Base-by-base conservation (phyloP, 192 early-diverging fungal species). In the Podila verticillata region DNA sequence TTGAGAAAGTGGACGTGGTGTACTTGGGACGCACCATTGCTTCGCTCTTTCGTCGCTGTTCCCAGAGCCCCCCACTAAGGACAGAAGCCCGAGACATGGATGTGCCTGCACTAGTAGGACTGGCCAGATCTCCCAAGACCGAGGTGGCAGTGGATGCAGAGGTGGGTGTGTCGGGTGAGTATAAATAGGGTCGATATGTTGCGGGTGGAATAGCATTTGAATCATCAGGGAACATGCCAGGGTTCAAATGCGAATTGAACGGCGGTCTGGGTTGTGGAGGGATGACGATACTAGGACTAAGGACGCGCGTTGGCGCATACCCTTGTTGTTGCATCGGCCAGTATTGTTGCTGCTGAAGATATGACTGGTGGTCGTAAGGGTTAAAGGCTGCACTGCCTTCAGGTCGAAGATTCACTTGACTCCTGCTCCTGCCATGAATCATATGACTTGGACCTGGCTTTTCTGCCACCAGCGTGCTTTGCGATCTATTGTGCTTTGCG, bases 201-300 rank as follows among this genome's bases (percentile, higher is more conserved):
- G 61, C 28, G n/a, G 39, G 31, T 15, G 15, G 15, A 31, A 29
- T 65, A 8, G 56, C 49, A 22, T 57, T 36, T 1, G 67, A 70
- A 34, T 79, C 64, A 5, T 51, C 68, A 2, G 69, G 70, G 3
- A 60, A 57, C 6, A 17, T 26, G 20, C 29, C 10, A 7, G 69
- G 9, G 1, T 35, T 39, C 57, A 30, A 71, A 0, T 12, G 20
- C 6, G 59, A 68, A 10, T 26, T 24, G 5, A 49, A 32, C 2
- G 69, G 69, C 4, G 64, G 69, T 44, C 17, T 64, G 48, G 28
- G 13, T 19, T 4, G 24, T 22, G 57, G 57, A 30, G 75, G 77
- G 56, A 80, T 80, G 26, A 72, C 20, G n/a, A 80, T 80, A 20
- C 69, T 72, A 20, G 75, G 69, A 12, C 59, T 66, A 0, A 63